Percentiles rank a stretch among this genome's conserved stretches.
These are phyloP conservation scores for Entoloma clypeatum DNA, from an alignment of 1,284 basidiomycete genomes.

Conservation along the genomic window DNA sequence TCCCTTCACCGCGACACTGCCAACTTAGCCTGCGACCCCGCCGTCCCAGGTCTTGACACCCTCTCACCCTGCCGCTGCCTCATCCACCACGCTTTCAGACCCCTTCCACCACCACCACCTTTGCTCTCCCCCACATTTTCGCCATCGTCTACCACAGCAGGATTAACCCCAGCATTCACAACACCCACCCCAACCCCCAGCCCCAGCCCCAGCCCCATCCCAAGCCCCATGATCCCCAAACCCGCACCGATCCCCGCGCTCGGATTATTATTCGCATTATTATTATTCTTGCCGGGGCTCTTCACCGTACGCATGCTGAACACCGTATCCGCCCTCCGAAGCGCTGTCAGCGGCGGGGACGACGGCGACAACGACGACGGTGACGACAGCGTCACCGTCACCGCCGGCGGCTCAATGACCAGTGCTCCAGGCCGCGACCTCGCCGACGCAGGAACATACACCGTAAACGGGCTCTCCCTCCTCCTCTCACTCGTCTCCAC, in stretches of 20 bases:
- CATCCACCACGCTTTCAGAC: not conserved
- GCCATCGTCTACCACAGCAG: slow-evolving; percentile 1
- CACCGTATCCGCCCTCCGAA: too few species aligned
- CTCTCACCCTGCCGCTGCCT: not conserved
- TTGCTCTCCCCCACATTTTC: not conserved
- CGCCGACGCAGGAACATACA: slow-evolving; percentile 32
- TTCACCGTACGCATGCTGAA: too few species aligned
- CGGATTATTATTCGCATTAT: too few species aligned
- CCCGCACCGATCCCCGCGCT: slow-evolving; percentile 11
- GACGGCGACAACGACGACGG: slow-evolving; percentile 1
- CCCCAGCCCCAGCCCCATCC: slow-evolving; percentile 20
- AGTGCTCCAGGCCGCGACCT: not conserved
- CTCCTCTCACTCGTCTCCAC: slow-evolving; percentile 41
- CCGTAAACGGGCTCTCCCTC: slow-evolving; percentile 58
- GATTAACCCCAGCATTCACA: not conserved
- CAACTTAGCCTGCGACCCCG: slow-evolving; percentile 1
- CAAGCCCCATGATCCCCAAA: slow-evolving; percentile 22
- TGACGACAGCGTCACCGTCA: not conserved
- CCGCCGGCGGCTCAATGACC: too few species aligned
- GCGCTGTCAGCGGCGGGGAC: not conserved
- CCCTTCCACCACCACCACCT: slow-evolving; percentile 1
- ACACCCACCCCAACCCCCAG: slow-evolving; percentile 21
- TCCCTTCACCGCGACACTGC: too few species aligned
- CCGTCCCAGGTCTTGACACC: not conserved
- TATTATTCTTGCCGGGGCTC: too few species aligned